A percentile compares a stretch with the other conserved stretches of the same genome.
These are phyloP conservation scores for Gastrolobium bilobum DNA, from an alignment of 306 rosid species.

Conservation along the genomic window DNA sequence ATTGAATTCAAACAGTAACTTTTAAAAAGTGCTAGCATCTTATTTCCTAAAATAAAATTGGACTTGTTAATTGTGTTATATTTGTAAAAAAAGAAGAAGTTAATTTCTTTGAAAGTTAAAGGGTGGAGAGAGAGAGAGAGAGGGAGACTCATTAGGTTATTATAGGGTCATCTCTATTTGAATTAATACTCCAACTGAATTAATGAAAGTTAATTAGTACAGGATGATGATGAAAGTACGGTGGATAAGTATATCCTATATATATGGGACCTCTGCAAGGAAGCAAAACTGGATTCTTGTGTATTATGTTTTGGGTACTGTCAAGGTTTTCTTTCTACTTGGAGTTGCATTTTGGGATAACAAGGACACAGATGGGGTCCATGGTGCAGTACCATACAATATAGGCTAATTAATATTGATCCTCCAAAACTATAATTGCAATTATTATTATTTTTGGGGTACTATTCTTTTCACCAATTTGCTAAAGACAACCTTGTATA, in stretches of 20 bases:
- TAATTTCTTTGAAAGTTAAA: neutral
- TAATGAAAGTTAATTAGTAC: conserved; percentile 29
- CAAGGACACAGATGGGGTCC: conserved; percentile 47
- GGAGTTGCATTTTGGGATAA: conserved; percentile 49
- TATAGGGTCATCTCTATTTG: neutral
- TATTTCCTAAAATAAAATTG: neutral
- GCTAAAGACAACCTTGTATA: conserved; percentile 19
- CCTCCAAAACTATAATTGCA: neutral
- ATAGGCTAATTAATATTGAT: conserved; percentile 33
- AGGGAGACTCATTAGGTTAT: neutral
- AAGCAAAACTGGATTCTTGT: conserved; percentile 38
- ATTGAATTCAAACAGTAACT: neutral
- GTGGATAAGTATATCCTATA: conserved; percentile 5
- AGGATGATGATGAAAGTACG: conserved; percentile 31
- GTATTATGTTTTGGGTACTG: conserved; percentile 52
- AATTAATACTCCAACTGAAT: neutral
- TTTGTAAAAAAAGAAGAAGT: neutral
- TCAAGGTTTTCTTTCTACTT: conserved; percentile 50
- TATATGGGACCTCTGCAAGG: conserved; percentile 37
- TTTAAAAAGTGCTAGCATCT: neutral
- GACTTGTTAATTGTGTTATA: neutral
- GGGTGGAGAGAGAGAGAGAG: neutral
- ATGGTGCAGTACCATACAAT: neutral
- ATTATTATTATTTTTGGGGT: neutral
- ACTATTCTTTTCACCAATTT: conserved; percentile 43